Percentiles rank a stretch among this genome's conserved stretches.
Conservation (phyloP, 345 rosid genomes). For the Heritiera fomes region DNA sequence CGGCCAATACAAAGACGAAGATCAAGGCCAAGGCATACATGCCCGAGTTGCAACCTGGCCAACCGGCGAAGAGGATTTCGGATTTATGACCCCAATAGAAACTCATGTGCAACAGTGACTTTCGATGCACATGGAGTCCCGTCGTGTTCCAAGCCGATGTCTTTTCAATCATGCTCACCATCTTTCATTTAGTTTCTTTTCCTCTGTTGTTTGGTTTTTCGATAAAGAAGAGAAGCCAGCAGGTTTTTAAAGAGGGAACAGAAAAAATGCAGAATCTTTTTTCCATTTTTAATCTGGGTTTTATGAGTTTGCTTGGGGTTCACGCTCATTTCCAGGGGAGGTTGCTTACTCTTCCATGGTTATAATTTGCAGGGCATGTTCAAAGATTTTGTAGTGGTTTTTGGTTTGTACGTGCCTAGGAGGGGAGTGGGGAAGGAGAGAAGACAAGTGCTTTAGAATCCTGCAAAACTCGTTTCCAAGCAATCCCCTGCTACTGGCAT, state of each 20-base stretch:
- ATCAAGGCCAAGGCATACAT: conserved; percentile 72
- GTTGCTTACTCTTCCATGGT: not conserved
- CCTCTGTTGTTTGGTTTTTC: not conserved
- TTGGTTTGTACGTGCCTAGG: not conserved
- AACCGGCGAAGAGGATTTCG: conserved; percentile 62
- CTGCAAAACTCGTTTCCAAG: conserved; percentile 11
- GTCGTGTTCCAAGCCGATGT: conserved; percentile 32
- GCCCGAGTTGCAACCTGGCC: conserved; percentile 65
- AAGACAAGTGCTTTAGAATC: not conserved
- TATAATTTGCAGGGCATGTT: not conserved
- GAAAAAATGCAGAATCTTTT: not conserved
- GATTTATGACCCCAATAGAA: conserved; percentile 74
- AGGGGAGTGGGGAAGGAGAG: conserved; percentile 1
- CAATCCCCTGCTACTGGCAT: conserved; percentile 11
- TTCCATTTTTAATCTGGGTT: not conserved
- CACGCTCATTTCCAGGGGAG: not conserved
- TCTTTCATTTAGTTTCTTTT: not conserved
- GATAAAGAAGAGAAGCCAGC: not conserved
- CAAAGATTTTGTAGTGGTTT: not conserved
- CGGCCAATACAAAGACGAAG: conserved; percentile 60
- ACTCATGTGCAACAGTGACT: conserved; percentile 37
- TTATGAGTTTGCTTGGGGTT: not conserved
- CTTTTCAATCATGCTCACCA: not conserved
- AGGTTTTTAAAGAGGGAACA: not conserved
- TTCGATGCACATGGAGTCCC: conserved; percentile 24